Conservation (phyloP, 805 yeast genomes). For the Candida tallmaniae region DNA sequence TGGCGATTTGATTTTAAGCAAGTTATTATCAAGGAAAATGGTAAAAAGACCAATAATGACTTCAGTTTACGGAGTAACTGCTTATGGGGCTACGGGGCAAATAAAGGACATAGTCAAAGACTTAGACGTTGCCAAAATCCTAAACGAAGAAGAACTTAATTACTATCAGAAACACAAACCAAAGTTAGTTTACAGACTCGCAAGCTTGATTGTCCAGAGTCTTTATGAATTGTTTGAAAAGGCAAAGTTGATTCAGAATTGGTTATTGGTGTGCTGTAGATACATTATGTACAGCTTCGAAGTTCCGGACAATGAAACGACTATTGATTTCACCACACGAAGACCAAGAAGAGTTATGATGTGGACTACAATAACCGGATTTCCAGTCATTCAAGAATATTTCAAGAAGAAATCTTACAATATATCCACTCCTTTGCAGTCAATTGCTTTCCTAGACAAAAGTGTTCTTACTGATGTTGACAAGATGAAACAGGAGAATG, state of each 20-base stretch:
- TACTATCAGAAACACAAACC: slow-evolving; percentile 2
- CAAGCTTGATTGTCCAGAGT: slow-evolving; percentile 19
- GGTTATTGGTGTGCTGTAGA: slow-evolving; percentile 29
- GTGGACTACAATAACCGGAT: slow-evolving; percentile 40
- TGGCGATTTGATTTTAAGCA: slow-evolving; percentile 13
- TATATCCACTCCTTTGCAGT: background rate
- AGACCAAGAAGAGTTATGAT: slow-evolving; percentile 29
- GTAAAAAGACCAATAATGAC: slow-evolving; percentile 44
- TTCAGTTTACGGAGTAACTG: slow-evolving; percentile 41
- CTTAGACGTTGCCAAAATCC: slow-evolving; percentile 1
- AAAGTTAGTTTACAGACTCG: slow-evolving; percentile 14
- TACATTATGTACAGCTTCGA: slow-evolving; percentile 16
- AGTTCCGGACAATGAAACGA: background rate
- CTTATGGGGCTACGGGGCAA: slow-evolving; percentile 32
- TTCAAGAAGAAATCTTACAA: slow-evolving; percentile 5
- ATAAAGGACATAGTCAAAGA: slow-evolving; percentile 15
- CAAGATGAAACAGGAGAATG: slow-evolving; percentile 26
- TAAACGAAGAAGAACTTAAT: slow-evolving; percentile 2
- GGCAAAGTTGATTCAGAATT: slow-evolving; percentile 30
- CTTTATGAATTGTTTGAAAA: slow-evolving; percentile 27
- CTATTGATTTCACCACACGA: slow-evolving; percentile 17
- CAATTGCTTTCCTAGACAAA: background rate
- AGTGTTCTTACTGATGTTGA: background rate
- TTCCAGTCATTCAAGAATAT: slow-evolving; percentile 39
- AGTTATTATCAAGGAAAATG: slow-evolving; percentile 25